These are phyloP conservation scores for Puccinia polysora DNA, from an alignment of 1,284 basidiomycete species.

Conservation along the genomic window DNA sequence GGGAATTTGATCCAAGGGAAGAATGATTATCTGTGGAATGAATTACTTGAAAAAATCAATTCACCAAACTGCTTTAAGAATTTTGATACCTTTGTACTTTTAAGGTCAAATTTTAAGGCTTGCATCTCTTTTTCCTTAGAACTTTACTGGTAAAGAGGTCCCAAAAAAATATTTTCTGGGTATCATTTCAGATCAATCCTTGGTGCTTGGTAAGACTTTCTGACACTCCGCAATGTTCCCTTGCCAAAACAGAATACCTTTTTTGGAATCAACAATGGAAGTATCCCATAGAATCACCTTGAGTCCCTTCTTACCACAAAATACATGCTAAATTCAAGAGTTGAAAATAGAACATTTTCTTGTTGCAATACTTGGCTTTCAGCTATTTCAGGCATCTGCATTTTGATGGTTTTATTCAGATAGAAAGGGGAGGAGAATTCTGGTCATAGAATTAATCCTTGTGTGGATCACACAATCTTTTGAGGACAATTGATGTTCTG, in stretches of 20 bases:
- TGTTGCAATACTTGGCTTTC: conserved; percentile 77
- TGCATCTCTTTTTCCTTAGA: conserved; percentile 76
- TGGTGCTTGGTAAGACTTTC: conserved; percentile 85
- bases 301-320: conserved; percentile 79
- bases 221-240: conserved; percentile 88
- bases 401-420: no score
- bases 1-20: conserved; percentile 36
- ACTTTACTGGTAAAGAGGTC: conserved; percentile 85
- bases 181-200: conserved; percentile 80
- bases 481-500: no score
- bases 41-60: conserved; percentile 44
- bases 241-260: conserved; percentile 86
- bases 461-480: no score
- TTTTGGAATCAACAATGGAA: conserved; percentile 88
- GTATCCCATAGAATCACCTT: conserved; percentile 87
- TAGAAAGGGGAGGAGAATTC: no score
- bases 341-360: conserved; percentile 78
- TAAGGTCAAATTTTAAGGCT: conserved; percentile 82
- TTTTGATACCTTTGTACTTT: conserved; percentile 70
- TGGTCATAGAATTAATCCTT: no score
- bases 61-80: conserved; percentile 91
- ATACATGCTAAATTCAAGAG: conserved; percentile 75
- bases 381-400: no score
- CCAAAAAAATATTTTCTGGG: conserved; percentile 94
- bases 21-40: no score